phyloP scores from a whole-genome alignment of 1,284 basidiomycete genomes.

The Anthracocystis setariae region DNA sequence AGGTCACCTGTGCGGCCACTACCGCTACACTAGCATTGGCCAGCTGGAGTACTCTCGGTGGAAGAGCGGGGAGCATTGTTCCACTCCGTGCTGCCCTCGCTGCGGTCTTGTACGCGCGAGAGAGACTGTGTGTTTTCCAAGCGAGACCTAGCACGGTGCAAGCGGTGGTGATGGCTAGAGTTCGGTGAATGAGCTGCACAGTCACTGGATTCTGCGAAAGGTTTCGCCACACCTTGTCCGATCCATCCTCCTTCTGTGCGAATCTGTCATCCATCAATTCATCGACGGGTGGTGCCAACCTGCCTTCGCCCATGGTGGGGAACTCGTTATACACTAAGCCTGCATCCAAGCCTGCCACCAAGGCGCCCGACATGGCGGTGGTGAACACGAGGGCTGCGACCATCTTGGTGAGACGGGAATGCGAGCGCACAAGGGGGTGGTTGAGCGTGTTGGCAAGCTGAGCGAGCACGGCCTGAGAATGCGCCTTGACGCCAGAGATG shows the following conservation, averaged over 20 bases:
- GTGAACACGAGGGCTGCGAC: constrained; percentile 58
- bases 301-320: constrained; percentile 90
- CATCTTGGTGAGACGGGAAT: constrained; percentile 43
- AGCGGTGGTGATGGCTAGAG: constrained; percentile 74
- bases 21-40: constrained; percentile 79
- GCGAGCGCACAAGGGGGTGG: constrained; percentile 41
- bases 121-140: constrained; percentile 72
- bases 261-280: constrained; percentile 76
- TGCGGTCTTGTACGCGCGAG: constrained; percentile 7
- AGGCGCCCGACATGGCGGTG: constrained; percentile 92
- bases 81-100: not conserved
- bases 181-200: constrained; percentile 94
- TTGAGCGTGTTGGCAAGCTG: constrained; percentile 48
- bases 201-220: constrained; percentile 97
- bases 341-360: constrained; percentile 96
- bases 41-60: constrained; percentile 75
- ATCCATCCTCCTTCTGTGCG: constrained; percentile 75
- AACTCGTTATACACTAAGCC: constrained; percentile 98
- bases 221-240: constrained; percentile 78
- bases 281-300: constrained; percentile 79
- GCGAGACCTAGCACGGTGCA: constrained; percentile 29
- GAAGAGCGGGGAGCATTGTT: constrained; percentile 74
- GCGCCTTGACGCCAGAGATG: constrained; percentile 38
- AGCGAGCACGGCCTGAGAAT: not conserved
- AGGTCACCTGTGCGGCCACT: constrained; percentile 84